Base-by-base conservation (phyloP, 139 green algal species). In the Spirogloea muscicola region DNA sequence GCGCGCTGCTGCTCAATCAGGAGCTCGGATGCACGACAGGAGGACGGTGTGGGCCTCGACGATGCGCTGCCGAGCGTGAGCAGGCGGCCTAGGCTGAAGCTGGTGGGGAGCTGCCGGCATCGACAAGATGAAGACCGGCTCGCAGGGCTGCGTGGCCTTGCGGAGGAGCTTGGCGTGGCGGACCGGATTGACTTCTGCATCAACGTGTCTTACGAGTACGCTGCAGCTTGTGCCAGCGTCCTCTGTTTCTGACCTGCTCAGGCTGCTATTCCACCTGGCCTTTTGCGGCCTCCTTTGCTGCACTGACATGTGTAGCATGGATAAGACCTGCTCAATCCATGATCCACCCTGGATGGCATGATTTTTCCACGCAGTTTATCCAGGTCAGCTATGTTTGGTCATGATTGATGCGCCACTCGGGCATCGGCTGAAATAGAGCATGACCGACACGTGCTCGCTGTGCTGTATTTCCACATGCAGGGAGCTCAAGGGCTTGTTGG, bases 401-500 rank as follows among this genome's bases (percentile, higher is more conserved):
- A n/a, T 21, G 21, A 21, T 55, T 55, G 21, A n/a, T 55, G 46
- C 46, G n/a, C 46, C n/a, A n/a, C n/a, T n/a, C n/a, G n/a, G 44
- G 16, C 18, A 18, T 65, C 36, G 48, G 52, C 48, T 21, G 62
- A 16, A 16, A 68, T 69, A 29, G 55, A 72, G 16, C 49, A 76
- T 6, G 21, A 68, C 13, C 77, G 87, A 13, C 63, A 87, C 13
- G 87, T 88, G 33, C 31, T 65, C 33, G 6, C 31, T 74, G 38
- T 67, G 34, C 3, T 44, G 21, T 3, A 2, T 93, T 86, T 33
- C 29, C 65, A 18, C 36, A 63, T 65, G 27, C 55, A 52, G 27
- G 0, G 86, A 95, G 59, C 81, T 98, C 43, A 64, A 66, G 62
- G 18, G 27, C 61, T 76, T 94, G 74, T 85, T 98, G 58, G 88